Conservation (phyloP, 352 stramenopile species). For the Globisporangium orthogonon region DNA sequence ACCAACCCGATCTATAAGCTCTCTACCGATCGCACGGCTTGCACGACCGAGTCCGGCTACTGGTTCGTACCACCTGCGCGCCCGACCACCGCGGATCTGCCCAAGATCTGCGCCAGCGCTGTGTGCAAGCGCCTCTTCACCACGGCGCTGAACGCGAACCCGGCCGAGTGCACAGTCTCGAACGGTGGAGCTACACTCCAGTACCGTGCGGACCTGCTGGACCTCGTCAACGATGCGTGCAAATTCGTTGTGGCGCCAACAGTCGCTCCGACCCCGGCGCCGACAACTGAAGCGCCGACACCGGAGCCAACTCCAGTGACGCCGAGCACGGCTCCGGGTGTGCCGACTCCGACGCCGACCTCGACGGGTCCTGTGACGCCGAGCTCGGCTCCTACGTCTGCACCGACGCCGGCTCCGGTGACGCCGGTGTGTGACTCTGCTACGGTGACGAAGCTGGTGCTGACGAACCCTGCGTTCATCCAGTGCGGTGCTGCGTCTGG, state of each 20-base stretch:
- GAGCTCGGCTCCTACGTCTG: not conserved
- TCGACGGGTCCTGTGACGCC: not conserved
- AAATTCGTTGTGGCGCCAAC: constrained; percentile 3
- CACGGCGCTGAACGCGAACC: not conserved
- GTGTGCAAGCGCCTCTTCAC: constrained; percentile 3
- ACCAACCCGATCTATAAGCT: constrained; percentile 4
- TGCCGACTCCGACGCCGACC: not conserved
- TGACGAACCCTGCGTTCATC: constrained; percentile 6
- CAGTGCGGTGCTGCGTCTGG: constrained; percentile 1
- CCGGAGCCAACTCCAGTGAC: not conserved
- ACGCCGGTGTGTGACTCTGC: not conserved
- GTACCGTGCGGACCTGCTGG: not conserved
- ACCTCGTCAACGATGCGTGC: constrained; percentile 1
- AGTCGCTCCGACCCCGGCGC: not conserved
- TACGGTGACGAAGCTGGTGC: constrained; percentile 3
- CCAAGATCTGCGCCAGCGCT: constrained; percentile 8
- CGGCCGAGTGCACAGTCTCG: not conserved
- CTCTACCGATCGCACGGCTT: constrained; percentile 6
- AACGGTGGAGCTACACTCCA: not conserved
- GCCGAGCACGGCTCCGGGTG: not conserved
- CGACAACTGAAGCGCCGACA: constrained; percentile 1
- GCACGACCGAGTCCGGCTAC: constrained; percentile 6
- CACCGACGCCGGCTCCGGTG: not conserved
- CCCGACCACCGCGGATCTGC: constrained; percentile 1
- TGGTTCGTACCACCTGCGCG: constrained; percentile 1